These are phyloP conservation scores for Asterophora parasitica DNA, from an alignment of 768 basidiomycete genomes.

Conservation along the genomic window DNA sequence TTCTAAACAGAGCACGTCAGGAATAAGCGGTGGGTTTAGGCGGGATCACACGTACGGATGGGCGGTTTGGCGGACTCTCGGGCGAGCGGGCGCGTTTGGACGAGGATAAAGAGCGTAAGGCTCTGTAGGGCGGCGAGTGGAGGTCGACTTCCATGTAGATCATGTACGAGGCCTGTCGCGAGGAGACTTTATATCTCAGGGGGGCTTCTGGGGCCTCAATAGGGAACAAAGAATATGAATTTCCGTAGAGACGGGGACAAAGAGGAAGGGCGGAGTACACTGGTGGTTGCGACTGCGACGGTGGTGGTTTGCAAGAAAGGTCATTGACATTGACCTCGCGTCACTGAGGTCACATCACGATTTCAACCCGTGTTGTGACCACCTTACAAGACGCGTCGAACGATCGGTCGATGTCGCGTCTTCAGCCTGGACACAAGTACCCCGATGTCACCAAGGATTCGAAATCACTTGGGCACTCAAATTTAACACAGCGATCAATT, in stretches of 20 bases:
- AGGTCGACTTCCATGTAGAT: slow-evolving; percentile 56
- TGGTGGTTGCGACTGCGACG: neutral
- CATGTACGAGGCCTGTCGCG: slow-evolving; percentile 14
- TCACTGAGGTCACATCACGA: slow-evolving; percentile 11
- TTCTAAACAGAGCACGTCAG: slow-evolving; percentile 38
- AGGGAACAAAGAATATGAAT: neutral
- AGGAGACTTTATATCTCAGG: neutral
- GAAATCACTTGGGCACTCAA: no score
- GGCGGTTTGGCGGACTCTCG: slow-evolving; percentile 45
- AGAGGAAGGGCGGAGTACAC: neutral
- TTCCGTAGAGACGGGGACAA: neutral
- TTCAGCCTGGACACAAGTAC: no score
- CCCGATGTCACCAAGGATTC: no score
- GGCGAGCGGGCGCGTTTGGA: slow-evolving; percentile 63
- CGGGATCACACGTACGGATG: slow-evolving; percentile 38
- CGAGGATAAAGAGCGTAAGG: slow-evolving; percentile 25
- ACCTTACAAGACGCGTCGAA: no score
- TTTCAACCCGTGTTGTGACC: slow-evolving; percentile 4
- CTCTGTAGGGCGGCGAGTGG: slow-evolving; percentile 40
- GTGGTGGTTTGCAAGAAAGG: neutral
- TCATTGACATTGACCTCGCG: neutral
- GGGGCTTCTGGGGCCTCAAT: no score
- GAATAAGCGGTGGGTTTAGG: neutral
- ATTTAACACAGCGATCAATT: no score
- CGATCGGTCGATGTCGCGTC: no score